Conservation (phyloP, 805 yeast genomes). For the Lachancea sp. region DNA sequence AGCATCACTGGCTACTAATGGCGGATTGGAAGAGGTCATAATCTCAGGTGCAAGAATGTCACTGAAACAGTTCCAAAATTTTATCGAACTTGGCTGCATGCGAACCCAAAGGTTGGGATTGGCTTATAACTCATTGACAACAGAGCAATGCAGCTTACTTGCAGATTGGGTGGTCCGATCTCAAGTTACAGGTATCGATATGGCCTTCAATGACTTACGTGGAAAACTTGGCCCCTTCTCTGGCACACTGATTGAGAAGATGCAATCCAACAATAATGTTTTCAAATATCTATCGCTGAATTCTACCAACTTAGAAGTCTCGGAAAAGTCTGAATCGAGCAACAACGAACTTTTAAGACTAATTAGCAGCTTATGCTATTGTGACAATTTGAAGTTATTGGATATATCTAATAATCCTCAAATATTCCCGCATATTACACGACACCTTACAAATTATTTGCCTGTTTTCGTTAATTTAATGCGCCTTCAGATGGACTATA, state of each 20-base stretch:
- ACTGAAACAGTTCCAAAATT: slow-evolving; percentile 46
- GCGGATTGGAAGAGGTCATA: slow-evolving; percentile 74
- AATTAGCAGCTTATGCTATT: slow-evolving; percentile 43
- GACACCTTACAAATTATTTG: slow-evolving; percentile 49
- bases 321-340: slow-evolving; percentile 36
- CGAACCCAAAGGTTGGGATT: slow-evolving; percentile 64
- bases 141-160: slow-evolving; percentile 51
- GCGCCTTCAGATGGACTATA: slow-evolving; percentile 66
- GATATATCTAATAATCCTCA: slow-evolving; percentile 74
- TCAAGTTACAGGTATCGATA: slow-evolving; percentile 61
- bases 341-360: slow-evolving; percentile 33
- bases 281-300: slow-evolving; percentile 54
- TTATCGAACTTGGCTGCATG: slow-evolving; percentile 54
- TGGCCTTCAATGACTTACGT: slow-evolving; percentile 71
- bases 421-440: slow-evolving; percentile 55
- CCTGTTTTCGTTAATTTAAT: slow-evolving; percentile 63
- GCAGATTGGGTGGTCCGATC: slow-evolving; percentile 49
- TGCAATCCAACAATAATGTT: slow-evolving; percentile 23
- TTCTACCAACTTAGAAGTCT: slow-evolving; percentile 52
- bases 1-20: slow-evolving; percentile 66
- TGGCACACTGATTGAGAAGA: slow-evolving; percentile 22
- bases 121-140: slow-evolving; percentile 65
- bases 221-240: slow-evolving; percentile 31
- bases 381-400: slow-evolving; percentile 58
- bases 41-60: slow-evolving; percentile 75